Percentiles rank a stretch among this genome's conserved stretches.
These are phyloP conservation scores for Paragyromitra xinjiangensis DNA, from an alignment of 495 filamentous ascomycete genomes.

Conservation along the genomic window DNA sequence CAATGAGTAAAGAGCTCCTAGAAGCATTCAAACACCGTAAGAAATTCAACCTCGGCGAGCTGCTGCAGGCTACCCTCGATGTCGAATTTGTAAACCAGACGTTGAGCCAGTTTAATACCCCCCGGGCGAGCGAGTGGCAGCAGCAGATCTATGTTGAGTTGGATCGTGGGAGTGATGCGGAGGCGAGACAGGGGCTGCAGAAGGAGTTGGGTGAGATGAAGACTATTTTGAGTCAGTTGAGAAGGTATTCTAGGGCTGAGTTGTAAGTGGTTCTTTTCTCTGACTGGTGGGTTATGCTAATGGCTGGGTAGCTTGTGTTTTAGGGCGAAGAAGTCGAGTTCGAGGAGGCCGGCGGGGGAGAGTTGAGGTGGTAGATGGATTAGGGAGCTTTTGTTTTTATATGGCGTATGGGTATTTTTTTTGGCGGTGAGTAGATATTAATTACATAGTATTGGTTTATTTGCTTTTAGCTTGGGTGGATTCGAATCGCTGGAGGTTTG, in stretches of 20 bases:
- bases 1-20: constrained; percentile 74
- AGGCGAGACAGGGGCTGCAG: constrained; percentile 79
- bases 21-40: constrained; percentile 72
- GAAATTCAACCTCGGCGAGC: constrained; percentile 74
- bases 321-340: constrained; percentile 54
- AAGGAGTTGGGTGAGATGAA: constrained; percentile 89
- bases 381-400: background rate
- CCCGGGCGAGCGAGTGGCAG: constrained; percentile 79
- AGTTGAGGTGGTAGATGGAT: background rate
- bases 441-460: background rate
- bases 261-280: constrained; percentile 62
- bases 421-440: background rate
- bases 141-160: constrained; percentile 88
- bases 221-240: constrained; percentile 78
- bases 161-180: constrained; percentile 84
- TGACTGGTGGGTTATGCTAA: background rate
- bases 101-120: constrained; percentile 82
- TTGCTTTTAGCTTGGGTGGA: background rate
- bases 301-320: constrained; percentile 50
- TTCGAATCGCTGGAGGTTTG: background rate
- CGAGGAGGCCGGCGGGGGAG: constrained; percentile 27
- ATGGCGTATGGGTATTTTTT: constrained; percentile 12
- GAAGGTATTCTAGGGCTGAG: constrained; percentile 82
- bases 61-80: constrained; percentile 97
- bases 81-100: constrained; percentile 97